Conservation (phyloP, 306 rosid species). For the Clitoria ternatea region DNA sequence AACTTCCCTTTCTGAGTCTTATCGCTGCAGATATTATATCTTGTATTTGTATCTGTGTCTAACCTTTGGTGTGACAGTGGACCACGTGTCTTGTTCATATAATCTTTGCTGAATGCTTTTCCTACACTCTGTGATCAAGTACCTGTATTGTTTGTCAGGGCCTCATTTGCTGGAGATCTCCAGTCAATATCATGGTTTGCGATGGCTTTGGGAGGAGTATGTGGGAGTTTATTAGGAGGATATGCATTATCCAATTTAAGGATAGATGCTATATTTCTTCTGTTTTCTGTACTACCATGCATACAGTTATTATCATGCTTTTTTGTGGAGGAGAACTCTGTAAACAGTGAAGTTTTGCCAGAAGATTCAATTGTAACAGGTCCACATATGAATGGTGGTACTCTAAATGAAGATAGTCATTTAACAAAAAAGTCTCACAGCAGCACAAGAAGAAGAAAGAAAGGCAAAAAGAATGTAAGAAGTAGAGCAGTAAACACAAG, state of each 20-base stretch:
- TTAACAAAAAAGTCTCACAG: slow-evolving; percentile 29
- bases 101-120: not conserved
- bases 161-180: slow-evolving; percentile 74
- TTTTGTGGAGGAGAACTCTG: slow-evolving; percentile 62
- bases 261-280: slow-evolving; percentile 61
- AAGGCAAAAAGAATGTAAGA: slow-evolving; percentile 35
- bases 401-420: slow-evolving; percentile 33
- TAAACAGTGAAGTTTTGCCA: slow-evolving; percentile 21
- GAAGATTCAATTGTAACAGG: slow-evolving; percentile 30
- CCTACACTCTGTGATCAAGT: slow-evolving; percentile 4
- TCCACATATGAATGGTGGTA: slow-evolving; percentile 28
- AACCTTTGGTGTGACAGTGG: not conserved
- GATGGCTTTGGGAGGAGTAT: slow-evolving; percentile 86
- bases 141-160: slow-evolving; percentile 44
- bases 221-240: slow-evolving; percentile 82
- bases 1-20: not conserved
- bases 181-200: slow-evolving; percentile 80
- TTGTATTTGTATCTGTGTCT: slow-evolving; percentile 7
- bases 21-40: slow-evolving; percentile 2
- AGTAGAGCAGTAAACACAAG: slow-evolving; percentile 26
- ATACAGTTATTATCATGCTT: slow-evolving; percentile 73
- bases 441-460: slow-evolving; percentile 55
- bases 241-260: slow-evolving; percentile 59
- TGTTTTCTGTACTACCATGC: slow-evolving; percentile 61
- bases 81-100: not conserved